These are phyloP conservation scores for Populus tomentosa DNA, from an alignment of 441 rosid species.

Conservation along the genomic window DNA sequence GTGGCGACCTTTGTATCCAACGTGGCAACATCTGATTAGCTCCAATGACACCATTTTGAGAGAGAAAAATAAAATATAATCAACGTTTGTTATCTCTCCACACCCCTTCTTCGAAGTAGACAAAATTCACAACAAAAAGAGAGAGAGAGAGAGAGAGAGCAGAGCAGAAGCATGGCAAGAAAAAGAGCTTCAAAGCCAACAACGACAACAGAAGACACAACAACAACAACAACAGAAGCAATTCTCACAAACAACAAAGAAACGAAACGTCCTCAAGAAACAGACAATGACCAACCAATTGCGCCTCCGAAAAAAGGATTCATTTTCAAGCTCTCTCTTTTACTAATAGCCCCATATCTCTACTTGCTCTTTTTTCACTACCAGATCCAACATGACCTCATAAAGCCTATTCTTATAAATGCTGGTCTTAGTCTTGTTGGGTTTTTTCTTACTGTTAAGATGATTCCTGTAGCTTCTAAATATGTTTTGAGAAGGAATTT, in stretches of 20 bases:
- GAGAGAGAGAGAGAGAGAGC: background rate
- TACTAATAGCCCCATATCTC: constrained; percentile 56
- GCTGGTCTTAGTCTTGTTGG: constrained; percentile 72
- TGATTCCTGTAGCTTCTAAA: constrained; percentile 86
- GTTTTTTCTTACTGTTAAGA: constrained; percentile 57
- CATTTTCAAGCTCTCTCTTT: constrained; percentile 46
- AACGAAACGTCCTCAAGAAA: constrained; percentile 3
- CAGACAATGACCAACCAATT: constrained; percentile 37
- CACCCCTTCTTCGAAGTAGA: background rate
- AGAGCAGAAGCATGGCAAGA: constrained; percentile 49
- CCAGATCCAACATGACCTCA: constrained; percentile 58
- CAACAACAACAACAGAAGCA: constrained; percentile 8
- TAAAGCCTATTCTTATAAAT: constrained; percentile 70
- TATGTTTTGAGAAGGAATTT: constrained; percentile 73
- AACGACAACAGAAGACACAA: background rate
- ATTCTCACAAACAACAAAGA: constrained; percentile 13
- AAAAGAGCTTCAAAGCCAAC: constrained; percentile 42
- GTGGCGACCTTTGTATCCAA: background rate
- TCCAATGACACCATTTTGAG: background rate
- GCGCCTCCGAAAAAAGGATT: constrained; percentile 63
- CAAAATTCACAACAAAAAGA: background rate
- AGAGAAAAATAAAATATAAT: too few species aligned
- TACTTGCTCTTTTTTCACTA: constrained; percentile 59
- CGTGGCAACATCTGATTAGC: constrained; percentile 17
- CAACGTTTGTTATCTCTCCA: background rate